Evolutionary conservation across 1,284 basidiomycete genomes (phyloP).

Genomic region (Naganishia sp.): DNA sequence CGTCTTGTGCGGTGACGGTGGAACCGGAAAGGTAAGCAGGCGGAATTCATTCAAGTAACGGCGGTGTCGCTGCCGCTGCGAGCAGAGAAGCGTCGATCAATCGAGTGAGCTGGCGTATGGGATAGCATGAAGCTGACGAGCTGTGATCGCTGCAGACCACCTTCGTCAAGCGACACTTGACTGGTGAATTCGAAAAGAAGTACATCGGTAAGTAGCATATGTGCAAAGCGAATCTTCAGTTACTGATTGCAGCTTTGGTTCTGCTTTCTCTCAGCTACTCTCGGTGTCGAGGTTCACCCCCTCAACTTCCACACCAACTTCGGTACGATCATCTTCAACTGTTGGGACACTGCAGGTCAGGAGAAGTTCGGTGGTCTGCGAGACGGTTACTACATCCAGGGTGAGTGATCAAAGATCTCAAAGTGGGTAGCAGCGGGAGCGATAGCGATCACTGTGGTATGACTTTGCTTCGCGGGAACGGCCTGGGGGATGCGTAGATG

Average conservation of each 20-base stretch:
- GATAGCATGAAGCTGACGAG: neutral
- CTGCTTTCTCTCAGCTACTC: slow-evolving; percentile 69
- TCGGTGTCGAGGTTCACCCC: slow-evolving; percentile 99
- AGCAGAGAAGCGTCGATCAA: too few relatives aligned
- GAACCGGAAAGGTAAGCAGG: slow-evolving; percentile 66
- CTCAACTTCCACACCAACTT: slow-evolving; percentile 96
- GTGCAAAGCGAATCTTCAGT: neutral
- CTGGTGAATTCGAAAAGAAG: slow-evolving; percentile 99
- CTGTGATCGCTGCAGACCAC: slow-evolving; percentile 66
- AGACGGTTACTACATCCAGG: slow-evolving; percentile 98
- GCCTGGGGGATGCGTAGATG: neutral
- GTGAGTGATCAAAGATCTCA: slow-evolving; percentile 48
- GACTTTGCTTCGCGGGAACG: neutral
- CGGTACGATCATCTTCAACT: slow-evolving; percentile 98
- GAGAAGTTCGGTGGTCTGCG: slow-evolving; percentile 99
- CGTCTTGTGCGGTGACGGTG: slow-evolving; percentile 92
- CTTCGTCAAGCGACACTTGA: slow-evolving; percentile 99
- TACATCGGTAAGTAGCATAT: slow-evolving; percentile 77
- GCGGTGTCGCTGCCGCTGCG: neutral
- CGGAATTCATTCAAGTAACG: neutral
- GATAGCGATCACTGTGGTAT: neutral
- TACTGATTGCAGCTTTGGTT: neutral
- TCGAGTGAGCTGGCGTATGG: too few relatives aligned
- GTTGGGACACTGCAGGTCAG: slow-evolving; percentile 99
- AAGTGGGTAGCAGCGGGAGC: neutral